These are phyloP conservation scores for Fraxinus paxiana DNA, from an alignment of 305 asterid species.

Conservation along the genomic window DNA sequence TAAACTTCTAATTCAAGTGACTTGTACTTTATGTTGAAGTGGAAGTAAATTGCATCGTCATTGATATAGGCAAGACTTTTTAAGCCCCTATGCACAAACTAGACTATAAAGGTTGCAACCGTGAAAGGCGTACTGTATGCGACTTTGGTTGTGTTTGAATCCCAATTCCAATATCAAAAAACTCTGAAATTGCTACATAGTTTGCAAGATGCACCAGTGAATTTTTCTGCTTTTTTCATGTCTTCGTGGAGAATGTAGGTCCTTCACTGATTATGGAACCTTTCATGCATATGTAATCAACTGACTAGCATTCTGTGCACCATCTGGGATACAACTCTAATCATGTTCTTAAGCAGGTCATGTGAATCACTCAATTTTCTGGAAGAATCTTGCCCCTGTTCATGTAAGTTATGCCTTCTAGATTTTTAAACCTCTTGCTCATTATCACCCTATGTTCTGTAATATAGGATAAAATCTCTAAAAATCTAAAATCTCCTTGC, in stretches of 20 bases:
- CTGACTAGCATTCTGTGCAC: background rate
- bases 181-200: background rate
- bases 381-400: conserved; percentile 60
- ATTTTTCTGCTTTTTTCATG: background rate
- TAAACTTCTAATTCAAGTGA: background rate
- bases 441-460: background rate
- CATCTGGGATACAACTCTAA: conserved; percentile 12
- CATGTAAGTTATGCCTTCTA: conserved; percentile 32
- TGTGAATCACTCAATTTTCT: conserved; percentile 62
- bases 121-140: background rate
- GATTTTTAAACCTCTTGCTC: background rate
- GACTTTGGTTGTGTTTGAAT: background rate
- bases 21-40: background rate
- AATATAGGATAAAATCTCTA: background rate
- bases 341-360: conserved; percentile 41
- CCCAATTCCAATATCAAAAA: background rate
- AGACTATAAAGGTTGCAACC: background rate
- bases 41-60: background rate
- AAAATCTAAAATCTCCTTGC: background rate
- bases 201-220: background rate
- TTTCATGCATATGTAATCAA: background rate
- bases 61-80: background rate
- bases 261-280: background rate
- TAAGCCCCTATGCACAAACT: background rate
- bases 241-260: background rate